These are phyloP conservation scores for Lachancea cidri DNA, from an alignment of 805 yeast genomes.

Conservation along the genomic window DNA sequence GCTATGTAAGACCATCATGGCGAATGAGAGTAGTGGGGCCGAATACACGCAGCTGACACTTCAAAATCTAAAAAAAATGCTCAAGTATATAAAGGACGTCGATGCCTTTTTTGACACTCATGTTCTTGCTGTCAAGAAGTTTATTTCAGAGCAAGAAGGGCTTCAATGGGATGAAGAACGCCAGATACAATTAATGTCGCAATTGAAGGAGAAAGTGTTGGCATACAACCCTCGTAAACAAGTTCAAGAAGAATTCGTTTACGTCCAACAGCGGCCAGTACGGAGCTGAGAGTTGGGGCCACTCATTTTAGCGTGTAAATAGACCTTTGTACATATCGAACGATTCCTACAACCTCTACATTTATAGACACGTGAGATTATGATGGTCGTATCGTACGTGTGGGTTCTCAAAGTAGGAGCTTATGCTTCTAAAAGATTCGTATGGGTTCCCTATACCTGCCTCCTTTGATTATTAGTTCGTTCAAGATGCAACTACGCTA, in stretches of 20 bases:
- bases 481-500: background rate
- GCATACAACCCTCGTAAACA: background rate
- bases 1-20: conserved; percentile 19
- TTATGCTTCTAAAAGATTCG: too few species aligned
- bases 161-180: conserved; percentile 11
- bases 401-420: too few species aligned
- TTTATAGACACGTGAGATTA: background rate
- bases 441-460: too few species aligned
- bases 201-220: conserved; percentile 1
- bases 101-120: conserved; percentile 3
- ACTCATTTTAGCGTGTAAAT: background rate
- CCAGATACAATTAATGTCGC: conserved; percentile 8
- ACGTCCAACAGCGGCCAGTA: conserved; percentile 5
- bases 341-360: too few species aligned
- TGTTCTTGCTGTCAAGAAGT: conserved; percentile 12
- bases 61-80: conserved; percentile 21
- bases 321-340: background rate
- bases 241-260: conserved; percentile 1
- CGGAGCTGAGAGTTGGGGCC: background rate
- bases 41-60: conserved; percentile 18
- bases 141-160: conserved; percentile 11
- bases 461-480: too few species aligned
- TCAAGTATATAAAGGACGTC: conserved; percentile 11
- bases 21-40: conserved; percentile 22
- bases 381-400: background rate